Evolutionary conservation across 768 basidiomycete species (phyloP), one percentile per base, ranked within the genome.

Genomic region (Termitomyces sp.): DNA sequence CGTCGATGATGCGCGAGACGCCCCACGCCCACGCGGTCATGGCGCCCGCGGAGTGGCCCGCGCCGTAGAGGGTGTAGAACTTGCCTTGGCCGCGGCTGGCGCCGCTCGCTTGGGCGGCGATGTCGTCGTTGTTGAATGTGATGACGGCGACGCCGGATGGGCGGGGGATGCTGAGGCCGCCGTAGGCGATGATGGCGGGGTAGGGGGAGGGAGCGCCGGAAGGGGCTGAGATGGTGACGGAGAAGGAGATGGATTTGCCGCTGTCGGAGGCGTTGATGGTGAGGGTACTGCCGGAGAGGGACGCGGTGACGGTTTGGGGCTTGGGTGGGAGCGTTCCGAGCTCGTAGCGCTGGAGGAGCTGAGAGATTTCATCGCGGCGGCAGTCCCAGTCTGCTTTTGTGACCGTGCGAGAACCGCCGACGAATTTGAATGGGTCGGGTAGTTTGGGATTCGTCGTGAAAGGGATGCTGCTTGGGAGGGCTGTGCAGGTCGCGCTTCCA

Each of bases 11-110:
- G 38, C 83, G 80, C 54, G 74, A 73, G 49, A 83, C 76, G 60
- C 79, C 82, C 83, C 82, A 84, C 3, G 78, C 78, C 83, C 83
- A 85, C 2, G 83, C 82, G 17, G 74, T 81, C 79, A 83, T 78
- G 9, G 83, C 79, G 44, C 71, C 69, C 0, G 82, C 82, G 43
- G 74, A 75, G 46, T 74, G 73, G 52, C 61, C 65, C 23, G 62
- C 67, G 10, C 81, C 82, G 67, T 80, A 83, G 46, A 85, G 73
- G 43, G 74, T 73, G 70, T 78, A 85, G 75, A 85, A 85, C 55
- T 78, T 78, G 37, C 83, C 82, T 47, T 71, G 63, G 11, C 83
- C 82, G 28, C 82, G 77, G 66, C 79, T 80, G 40, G 66, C 65
- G 10, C 58, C 54, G 61, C 72, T 68, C 49, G 68, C 69, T 63